phyloP scores from a whole-genome alignment of 352 stramenopile species.

The Phytopythium aichiense region DNA sequence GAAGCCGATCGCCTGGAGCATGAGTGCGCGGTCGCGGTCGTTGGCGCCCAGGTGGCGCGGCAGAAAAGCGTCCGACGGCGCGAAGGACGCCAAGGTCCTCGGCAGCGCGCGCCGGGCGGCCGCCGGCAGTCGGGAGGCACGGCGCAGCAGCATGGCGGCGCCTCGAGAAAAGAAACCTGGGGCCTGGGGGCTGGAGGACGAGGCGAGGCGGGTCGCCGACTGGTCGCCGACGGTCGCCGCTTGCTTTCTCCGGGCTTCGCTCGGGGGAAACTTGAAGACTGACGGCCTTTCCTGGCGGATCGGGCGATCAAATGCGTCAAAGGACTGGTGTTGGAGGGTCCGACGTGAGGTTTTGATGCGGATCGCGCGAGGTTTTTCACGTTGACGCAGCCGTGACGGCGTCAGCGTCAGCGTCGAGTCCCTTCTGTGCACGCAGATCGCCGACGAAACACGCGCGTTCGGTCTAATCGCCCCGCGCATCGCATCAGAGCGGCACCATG shows the following conservation, averaged over 20 bases:
- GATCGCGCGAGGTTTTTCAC: neutral
- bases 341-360: neutral
- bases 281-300: neutral
- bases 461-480: neutral
- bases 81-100: conserved; percentile 22
- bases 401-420: neutral
- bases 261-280: conserved; percentile 6
- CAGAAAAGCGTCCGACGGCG: conserved; percentile 59
- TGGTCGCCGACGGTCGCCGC: neutral
- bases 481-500: neutral
- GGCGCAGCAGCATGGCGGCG: conserved; percentile 6
- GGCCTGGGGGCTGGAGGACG: neutral
- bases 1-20: conserved; percentile 94
- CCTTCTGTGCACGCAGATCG: neutral
- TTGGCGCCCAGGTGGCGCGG: conserved; percentile 83
- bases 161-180: neutral
- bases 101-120: conserved; percentile 4
- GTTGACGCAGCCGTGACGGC: neutral
- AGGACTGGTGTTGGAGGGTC: neutral
- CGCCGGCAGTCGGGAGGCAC: conserved; percentile 2
- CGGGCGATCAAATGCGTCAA: too few relatives aligned
- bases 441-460: neutral
- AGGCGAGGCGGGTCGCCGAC: neutral
- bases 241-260: neutral
- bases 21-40: conserved; percentile 84